These are phyloP conservation scores for Carex kokanica DNA, from an alignment of 176 grass and related monocot species.

Conservation along the genomic window DNA sequence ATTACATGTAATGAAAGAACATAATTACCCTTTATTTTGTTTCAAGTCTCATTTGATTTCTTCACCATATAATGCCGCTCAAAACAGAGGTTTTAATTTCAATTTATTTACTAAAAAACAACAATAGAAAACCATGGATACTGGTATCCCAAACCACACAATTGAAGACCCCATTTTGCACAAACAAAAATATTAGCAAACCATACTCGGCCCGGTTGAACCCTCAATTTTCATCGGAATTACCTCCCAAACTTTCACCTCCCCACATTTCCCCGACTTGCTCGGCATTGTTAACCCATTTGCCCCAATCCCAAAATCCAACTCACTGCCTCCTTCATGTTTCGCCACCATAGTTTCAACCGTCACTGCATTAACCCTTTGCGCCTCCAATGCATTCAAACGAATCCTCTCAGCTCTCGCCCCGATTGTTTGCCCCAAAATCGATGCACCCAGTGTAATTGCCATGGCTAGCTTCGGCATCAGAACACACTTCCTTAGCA, in stretches of 20 bases:
- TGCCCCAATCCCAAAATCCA: neutral
- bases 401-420: constrained; percentile 74
- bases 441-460: constrained; percentile 84
- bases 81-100: neutral
- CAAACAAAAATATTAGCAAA: neutral
- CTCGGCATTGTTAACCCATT: neutral
- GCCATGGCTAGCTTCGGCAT: constrained; percentile 94
- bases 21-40: constrained; percentile 7
- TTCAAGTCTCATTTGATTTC: constrained; percentile 14
- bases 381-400: constrained; percentile 40
- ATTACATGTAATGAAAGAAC: constrained; percentile 9
- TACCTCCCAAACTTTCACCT: constrained; percentile 20
- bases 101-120: constrained; percentile 15
- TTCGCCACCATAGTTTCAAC: neutral
- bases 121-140: neutral
- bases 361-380: neutral
- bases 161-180: neutral
- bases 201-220: neutral
- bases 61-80: neutral
- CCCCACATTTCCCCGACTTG: constrained; percentile 18
- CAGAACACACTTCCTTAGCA: constrained; percentile 83
- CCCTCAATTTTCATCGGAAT: constrained; percentile 30
- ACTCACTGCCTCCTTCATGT: constrained; percentile 8
- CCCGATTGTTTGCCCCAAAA: constrained; percentile 90
- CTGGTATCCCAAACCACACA: constrained; percentile 4